phyloP scores from a whole-genome alignment of 768 basidiomycete genomes.

The Phlegmacium glaucopus region DNA sequence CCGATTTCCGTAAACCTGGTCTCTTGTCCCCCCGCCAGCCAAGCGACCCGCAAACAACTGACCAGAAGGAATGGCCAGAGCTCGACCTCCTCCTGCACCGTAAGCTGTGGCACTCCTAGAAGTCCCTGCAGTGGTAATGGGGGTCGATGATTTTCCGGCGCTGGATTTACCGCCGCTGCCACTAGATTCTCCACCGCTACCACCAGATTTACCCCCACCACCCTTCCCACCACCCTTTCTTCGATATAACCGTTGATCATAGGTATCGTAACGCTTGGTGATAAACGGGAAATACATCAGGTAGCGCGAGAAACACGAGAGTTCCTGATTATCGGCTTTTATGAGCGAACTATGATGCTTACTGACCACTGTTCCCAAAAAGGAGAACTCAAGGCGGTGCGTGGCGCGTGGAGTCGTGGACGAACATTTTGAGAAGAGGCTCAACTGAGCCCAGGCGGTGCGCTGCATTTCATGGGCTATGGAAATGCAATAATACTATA shows the following conservation, averaged over 20 bases:
- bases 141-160: slow-evolving; percentile 4
- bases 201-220: slow-evolving; percentile 12
- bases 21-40: slow-evolving; percentile 50
- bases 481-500: too few relatives aligned
- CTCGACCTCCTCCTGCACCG: slow-evolving; percentile 27
- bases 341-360: too few relatives aligned
- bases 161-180: slow-evolving; percentile 16
- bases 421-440: too few relatives aligned
- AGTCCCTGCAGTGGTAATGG: slow-evolving; percentile 13
- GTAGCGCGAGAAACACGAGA: too few relatives aligned
- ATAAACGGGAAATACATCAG: slow-evolving; percentile 27
- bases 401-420: too few relatives aligned
- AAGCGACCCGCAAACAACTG: slow-evolving; percentile 43
- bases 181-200: slow-evolving; percentile 16
- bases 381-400: too few relatives aligned
- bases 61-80: slow-evolving; percentile 38
- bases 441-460: too few relatives aligned
- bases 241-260: slow-evolving; percentile 13
- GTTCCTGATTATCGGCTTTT: too few relatives aligned
- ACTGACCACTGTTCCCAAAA: too few relatives aligned
- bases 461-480: too few relatives aligned
- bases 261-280: slow-evolving; percentile 12
- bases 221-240: slow-evolving; percentile 26
- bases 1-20: slow-evolving; percentile 42
- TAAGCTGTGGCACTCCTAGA: slow-evolving; percentile 22